Base-by-base conservation (phyloP, 2,329 filamentous ascomycete species). In the Aspergillus ochraceoroseus region DNA sequence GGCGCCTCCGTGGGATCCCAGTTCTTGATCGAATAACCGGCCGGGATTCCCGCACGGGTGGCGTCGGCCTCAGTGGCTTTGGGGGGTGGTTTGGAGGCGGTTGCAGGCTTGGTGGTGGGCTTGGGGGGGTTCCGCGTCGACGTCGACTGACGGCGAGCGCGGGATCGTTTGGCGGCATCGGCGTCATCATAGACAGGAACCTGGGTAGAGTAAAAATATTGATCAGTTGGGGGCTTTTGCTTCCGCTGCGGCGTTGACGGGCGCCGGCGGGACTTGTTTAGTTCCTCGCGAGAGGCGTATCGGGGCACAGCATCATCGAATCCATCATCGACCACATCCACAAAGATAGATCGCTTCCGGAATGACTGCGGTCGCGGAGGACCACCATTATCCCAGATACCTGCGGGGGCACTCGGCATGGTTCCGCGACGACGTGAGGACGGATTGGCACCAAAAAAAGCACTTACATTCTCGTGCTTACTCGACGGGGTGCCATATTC, bases 1-100 rank as follows among this genome's bases (percentile, higher is more conserved):
- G 92, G 92, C 54, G 88, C 82, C 71, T 96, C 90, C 18, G 80
- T 82, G 0, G 90, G 90, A 63, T 98, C 92, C 92, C 92, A 96
- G 72, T 96, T 94, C 76, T 96, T 96, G 62, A 90, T 80, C 17
- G 87, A 94, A 71, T 94, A 98, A 48, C 92, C 90, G 1, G 80
- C 67, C 2, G 92, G 89, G 42, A 98, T 95, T 45, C 79, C 77
- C 58, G 72, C 76, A 19, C 71, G 70, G 46, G 68, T 69, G 43
- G 78, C 78, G 52, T 83, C 79, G 40, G 86, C 83, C 62, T 77
- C 78, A 30, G 78, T 82, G 43, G 80, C 80, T 55, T 71, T 67
- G 32, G 66, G 66, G 31, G 69, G 59, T 5, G 66, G 55, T 39
- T 68, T 64, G 4, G 62, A 53, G 17, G 59, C 48, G 8, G 58